Evolutionary conservation across 192 early-diverging fungal species (phyloP).

Genomic region (Endogone sp.): DNA sequence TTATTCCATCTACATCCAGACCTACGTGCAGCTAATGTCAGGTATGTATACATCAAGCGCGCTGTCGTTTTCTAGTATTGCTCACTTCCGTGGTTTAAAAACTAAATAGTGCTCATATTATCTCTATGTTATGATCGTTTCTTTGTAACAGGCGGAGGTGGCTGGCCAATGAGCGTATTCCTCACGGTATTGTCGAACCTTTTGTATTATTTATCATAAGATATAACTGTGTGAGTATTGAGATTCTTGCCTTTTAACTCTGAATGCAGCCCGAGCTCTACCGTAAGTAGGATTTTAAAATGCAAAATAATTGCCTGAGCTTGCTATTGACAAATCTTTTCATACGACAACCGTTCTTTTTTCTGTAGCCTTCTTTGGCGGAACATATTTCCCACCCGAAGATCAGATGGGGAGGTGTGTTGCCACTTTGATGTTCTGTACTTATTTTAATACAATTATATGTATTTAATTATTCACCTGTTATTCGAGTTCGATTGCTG

Average conservation of each 20-base stretch:
- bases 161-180: conserved; percentile 68
- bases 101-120: too few relatives aligned
- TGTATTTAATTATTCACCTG: too few relatives aligned
- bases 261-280: conserved; percentile 17
- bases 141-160: conserved; percentile 30
- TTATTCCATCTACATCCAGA: too few relatives aligned
- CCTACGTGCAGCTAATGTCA: conserved; percentile 51
- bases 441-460: too few relatives aligned
- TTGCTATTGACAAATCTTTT: not conserved
- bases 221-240: not conserved
- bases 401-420: conserved; percentile 25
- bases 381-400: conserved; percentile 40
- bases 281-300: conserved; percentile 15
- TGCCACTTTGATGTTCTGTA: too few relatives aligned
- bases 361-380: conserved; percentile 34
- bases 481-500: too few relatives aligned
- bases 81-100: too few relatives aligned
- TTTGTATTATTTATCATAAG: conserved; percentile 27
- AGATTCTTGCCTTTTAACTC: not conserved
- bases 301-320: not conserved
- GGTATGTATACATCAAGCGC: conserved; percentile 20
- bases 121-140: too few relatives aligned
- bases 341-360: conserved; percentile 36
- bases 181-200: conserved; percentile 30
- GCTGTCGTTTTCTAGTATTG: too few relatives aligned